These are phyloP conservation scores for Alternaria rosae DNA, from an alignment of 2,329 filamentous ascomycete species.

Conservation along the genomic window DNA sequence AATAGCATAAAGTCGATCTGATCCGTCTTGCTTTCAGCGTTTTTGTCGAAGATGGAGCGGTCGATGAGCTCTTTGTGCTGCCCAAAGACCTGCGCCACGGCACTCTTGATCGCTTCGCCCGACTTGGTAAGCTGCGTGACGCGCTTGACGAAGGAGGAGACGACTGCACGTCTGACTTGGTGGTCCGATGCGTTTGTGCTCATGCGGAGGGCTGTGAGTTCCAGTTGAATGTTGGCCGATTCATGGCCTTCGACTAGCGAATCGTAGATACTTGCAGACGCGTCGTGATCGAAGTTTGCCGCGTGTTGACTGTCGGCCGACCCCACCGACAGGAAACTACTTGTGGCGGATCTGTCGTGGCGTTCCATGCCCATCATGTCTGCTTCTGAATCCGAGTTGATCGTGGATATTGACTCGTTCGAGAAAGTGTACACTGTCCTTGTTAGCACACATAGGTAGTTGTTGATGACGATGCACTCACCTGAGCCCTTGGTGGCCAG, in stretches of 20 bases:
- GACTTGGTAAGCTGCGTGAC: slow-evolving; percentile 72
- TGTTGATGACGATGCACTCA: slow-evolving; percentile 24
- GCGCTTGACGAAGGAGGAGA: slow-evolving; percentile 82
- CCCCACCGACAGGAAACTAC: slow-evolving; percentile 76
- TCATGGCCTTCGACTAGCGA: slow-evolving; percentile 75
- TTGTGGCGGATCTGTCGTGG: slow-evolving; percentile 66
- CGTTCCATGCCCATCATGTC: slow-evolving; percentile 53
- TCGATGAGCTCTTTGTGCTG: slow-evolving; percentile 67
- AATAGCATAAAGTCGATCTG: slow-evolving; percentile 86
- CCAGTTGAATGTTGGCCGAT: slow-evolving; percentile 87
- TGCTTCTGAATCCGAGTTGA: slow-evolving; percentile 62
- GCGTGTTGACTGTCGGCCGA: slow-evolving; percentile 65
- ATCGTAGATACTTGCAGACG: slow-evolving; percentile 85
- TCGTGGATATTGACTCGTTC: slow-evolving; percentile 69
- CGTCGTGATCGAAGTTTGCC: slow-evolving; percentile 83
- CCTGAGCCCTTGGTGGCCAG: slow-evolving; percentile 47
- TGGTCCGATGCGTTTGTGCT: slow-evolving; percentile 88
- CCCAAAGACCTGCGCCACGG: slow-evolving; percentile 52
- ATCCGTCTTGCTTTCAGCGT: slow-evolving; percentile 63
- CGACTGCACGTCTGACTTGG: slow-evolving; percentile 86
- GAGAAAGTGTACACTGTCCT: slow-evolving; percentile 59
- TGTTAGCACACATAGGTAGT: slow-evolving; percentile 17
- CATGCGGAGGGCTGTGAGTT: slow-evolving; percentile 92
- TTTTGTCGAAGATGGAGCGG: slow-evolving; percentile 66
- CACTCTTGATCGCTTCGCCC: slow-evolving; percentile 48